Evolutionary conservation across 2,329 filamentous ascomycete species (phyloP).

Genomic region (Harringtonia aguacate): DNA sequence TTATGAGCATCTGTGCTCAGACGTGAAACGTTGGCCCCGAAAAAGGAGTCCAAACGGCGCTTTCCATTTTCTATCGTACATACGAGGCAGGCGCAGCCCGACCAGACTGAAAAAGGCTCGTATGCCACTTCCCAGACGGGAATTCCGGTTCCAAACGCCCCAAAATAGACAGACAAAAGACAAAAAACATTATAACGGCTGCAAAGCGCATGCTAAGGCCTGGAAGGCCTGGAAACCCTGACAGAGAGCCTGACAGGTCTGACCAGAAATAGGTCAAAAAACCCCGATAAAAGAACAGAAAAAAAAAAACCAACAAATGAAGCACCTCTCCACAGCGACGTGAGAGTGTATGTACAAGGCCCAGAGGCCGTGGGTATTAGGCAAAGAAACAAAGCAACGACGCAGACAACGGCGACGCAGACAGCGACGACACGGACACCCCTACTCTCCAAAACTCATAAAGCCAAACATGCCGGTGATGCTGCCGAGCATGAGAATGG

Average conservation of each 20-base stretch:
- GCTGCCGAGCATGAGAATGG: conserved; percentile 39
- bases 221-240: too few relatives aligned
- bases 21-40: conserved; percentile 4
- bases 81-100: too few relatives aligned
- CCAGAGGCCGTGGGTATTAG: not conserved
- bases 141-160: too few relatives aligned
- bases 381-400: not conserved
- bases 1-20: not conserved
- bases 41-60: not conserved
- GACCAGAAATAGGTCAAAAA: not conserved
- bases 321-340: not conserved
- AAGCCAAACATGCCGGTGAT: conserved; percentile 21
- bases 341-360: not conserved
- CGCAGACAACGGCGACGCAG: too few relatives aligned
- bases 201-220: too few relatives aligned
- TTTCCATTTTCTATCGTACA: not conserved
- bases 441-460: conserved; percentile 18
- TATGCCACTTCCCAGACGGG: too few relatives aligned
- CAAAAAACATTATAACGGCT: too few relatives aligned
- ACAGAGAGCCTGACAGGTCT: too few relatives aligned
- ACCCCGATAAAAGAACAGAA: not conserved
- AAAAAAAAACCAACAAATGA: not conserved
- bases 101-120: too few relatives aligned
- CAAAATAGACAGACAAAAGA: too few relatives aligned
- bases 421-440: too few relatives aligned